Base-by-base conservation (phyloP, 2,329 filamentous ascomycete genomes). In the Xylariaceae sp. region DNA sequence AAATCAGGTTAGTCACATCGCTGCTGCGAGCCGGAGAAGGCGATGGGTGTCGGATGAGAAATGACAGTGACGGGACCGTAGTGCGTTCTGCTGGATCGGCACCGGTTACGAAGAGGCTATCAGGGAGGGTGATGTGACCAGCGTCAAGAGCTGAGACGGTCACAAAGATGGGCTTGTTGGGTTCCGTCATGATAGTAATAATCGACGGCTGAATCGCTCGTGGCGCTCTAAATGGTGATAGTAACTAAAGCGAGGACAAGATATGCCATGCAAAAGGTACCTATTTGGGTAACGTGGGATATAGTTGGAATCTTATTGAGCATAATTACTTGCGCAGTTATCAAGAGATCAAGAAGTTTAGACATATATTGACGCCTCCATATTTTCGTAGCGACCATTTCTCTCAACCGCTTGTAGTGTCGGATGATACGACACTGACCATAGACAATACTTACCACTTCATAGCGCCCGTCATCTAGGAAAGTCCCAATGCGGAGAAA, bases 1-100 rank as follows among this genome's bases (percentile, higher is more conserved):
- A 84, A 58, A 84, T 68, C 7, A 83, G 48, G 32, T 70, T 65
- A 53, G 71, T 68, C 58, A 65, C 70, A 56, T 63, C 71, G 44
- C 56, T 63, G n/a, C 55, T 50, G 46, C 49, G 43, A 43, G 59
- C 50, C 5, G 50, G 52, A 50, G 58, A 50, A 1, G 54, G 21
- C 3, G 75, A 70, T 1, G 74, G 72, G 58, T 84, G 81, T 21
- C 72, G 75, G 32, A 84, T 75, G 1, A 85, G 71, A 61, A 84
- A 85, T 0, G 76, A 76, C 2, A 84, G 70, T 0, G 79, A 83
- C 1, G 81, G 81, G 0, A 83, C 81, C 2, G 78, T 81, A 3
- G 71, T 71, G 54, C 73, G 71, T 20, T 76, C 76, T 6, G 73
- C 67, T 2, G 74, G 72, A 45, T 75, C 73, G 1, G 77, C 75